phyloP scores from a whole-genome alignment of 2,329 filamentous ascomycete genomes.

The Penicillium sp. region DNA sequence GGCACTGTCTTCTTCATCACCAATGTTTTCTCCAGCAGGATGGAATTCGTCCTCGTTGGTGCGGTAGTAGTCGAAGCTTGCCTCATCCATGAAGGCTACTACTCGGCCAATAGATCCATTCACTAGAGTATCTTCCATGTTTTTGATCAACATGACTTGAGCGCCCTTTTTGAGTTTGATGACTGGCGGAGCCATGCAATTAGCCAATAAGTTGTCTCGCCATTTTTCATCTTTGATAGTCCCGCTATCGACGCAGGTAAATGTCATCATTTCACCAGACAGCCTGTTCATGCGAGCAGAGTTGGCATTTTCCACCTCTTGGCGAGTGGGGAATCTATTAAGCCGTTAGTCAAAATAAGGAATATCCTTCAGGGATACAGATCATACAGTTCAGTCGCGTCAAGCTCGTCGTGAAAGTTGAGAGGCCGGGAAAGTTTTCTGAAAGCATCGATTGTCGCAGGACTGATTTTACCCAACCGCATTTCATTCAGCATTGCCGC shows the following conservation, averaged over 20 bases:
- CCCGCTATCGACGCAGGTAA: conserved; percentile 73
- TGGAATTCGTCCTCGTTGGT: conserved; percentile 59
- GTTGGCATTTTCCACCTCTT: conserved; percentile 88
- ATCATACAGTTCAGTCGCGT: conserved; percentile 77
- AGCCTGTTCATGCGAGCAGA: conserved; percentile 69
- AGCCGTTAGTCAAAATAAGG: conserved; percentile 20
- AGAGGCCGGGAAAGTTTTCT: conserved; percentile 69
- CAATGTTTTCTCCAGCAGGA: conserved; percentile 48
- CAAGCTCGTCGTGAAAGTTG: conserved; percentile 69
- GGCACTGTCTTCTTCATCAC: conserved; percentile 44
- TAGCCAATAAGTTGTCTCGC: conserved; percentile 75
- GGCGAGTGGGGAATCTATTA: conserved; percentile 75
- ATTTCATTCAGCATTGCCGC: conserved; percentile 97
- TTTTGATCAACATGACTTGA: conserved; percentile 99
- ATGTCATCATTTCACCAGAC: conserved; percentile 66
- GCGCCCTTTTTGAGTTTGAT: conserved; percentile 86
- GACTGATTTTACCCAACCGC: conserved; percentile 79
- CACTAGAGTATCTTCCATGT: conserved; percentile 89
- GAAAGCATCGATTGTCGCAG: conserved; percentile 76
- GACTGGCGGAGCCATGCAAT: conserved; percentile 86
- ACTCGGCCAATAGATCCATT: conserved; percentile 93
- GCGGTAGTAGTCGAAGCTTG: conserved; percentile 59
- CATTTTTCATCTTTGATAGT: conserved; percentile 62
- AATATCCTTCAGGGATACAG: background rate
- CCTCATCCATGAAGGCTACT: conserved; percentile 72